Evolutionary conservation across 441 rosid genomes (phyloP), one percentile per base, ranked within the genome.

Genomic region (Raphanus hybrid): DNA sequence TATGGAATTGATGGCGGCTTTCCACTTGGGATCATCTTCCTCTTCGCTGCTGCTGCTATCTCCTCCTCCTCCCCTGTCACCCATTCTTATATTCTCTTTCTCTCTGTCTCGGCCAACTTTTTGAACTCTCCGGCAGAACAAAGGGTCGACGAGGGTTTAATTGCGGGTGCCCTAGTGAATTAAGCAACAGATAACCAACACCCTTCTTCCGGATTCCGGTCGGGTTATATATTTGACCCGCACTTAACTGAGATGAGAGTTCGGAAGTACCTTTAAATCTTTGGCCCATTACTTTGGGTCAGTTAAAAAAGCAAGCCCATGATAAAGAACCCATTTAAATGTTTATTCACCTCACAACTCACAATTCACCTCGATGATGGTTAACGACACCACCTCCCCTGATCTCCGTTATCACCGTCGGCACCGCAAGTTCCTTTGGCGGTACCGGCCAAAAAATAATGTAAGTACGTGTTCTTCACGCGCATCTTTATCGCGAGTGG

Each of bases 1-100:
- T 43, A 92, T 79, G 0, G 96, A 94, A 41, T 85, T 82, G 55
- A 94, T 88, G 41, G 96, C 94, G n/a, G 94, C 90, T 82, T 79
- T 91, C 97, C 94, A 92, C 78, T 88, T 85, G 26, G 89, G 89
- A 43, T 89, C 89, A 20, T 91, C 97, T 18, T 90, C 97, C 39
- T 86, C 87, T 75, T 89, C 86, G 87, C 96, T 87, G 87, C 96
- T 87, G 87, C 96, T 91, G 72, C 85, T 82, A 75, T 82, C 74
- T 41, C 59, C 74, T 78, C 80, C 18, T 16, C 18, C 18, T 10
- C 3, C 60, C 27, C 60, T 1, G 0, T 55, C 5, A 39, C 61
- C 54, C 81, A 78, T 78, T 54, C 8, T 37, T 9, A 67, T 3
- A 15, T 23, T 8, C 6, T 37, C 69, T 12, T 12, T 12, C 5